These are phyloP conservation scores for Ogataea nitratoaversa DNA, from an alignment of 805 yeast species.

Conservation along the genomic window DNA sequence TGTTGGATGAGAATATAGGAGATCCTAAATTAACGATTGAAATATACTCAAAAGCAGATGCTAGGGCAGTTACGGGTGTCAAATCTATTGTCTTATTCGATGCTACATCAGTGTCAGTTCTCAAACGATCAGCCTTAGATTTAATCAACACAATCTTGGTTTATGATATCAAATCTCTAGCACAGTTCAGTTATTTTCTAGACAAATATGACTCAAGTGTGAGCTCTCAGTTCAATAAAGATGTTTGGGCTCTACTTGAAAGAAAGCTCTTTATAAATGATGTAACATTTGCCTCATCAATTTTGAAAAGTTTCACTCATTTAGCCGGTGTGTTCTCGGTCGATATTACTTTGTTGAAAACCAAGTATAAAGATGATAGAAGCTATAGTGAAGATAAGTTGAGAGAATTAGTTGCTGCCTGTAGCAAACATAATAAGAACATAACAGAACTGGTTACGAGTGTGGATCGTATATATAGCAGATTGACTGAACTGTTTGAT, in stretches of 20 bases:
- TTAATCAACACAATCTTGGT: constrained; percentile 17
- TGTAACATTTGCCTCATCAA: constrained; percentile 8
- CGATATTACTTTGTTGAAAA: constrained; percentile 22
- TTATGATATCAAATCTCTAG: constrained; percentile 23
- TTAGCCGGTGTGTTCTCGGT: constrained; percentile 17
- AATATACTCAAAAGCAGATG: constrained; percentile 41
- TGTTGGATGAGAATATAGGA: constrained; percentile 12
- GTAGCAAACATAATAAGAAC: constrained; percentile 27
- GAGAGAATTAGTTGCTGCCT: constrained; percentile 19
- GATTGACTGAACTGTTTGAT: constrained; percentile 23
- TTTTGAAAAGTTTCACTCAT: constrained; percentile 16
- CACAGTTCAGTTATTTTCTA: constrained; percentile 20
- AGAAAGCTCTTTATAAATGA: constrained; percentile 20
- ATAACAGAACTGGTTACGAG: constrained; percentile 13
- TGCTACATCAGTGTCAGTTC: constrained; percentile 10
- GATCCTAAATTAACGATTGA: constrained; percentile 31
- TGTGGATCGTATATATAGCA: constrained; percentile 22
- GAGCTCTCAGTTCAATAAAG: constrained; percentile 17
- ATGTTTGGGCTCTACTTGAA: constrained; percentile 23
- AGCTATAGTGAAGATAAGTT: constrained; percentile 14
- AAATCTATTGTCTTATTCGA: constrained; percentile 33
- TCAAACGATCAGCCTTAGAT: constrained; percentile 15
- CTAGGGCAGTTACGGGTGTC: constrained; percentile 44
- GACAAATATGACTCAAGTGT: constrained; percentile 12
- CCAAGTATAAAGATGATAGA: constrained; percentile 9